Evolutionary conservation across 73 alveolate species (phyloP), one percentile per base, ranked within the genome.

Genomic region (Stentor coeruleus): DNA sequence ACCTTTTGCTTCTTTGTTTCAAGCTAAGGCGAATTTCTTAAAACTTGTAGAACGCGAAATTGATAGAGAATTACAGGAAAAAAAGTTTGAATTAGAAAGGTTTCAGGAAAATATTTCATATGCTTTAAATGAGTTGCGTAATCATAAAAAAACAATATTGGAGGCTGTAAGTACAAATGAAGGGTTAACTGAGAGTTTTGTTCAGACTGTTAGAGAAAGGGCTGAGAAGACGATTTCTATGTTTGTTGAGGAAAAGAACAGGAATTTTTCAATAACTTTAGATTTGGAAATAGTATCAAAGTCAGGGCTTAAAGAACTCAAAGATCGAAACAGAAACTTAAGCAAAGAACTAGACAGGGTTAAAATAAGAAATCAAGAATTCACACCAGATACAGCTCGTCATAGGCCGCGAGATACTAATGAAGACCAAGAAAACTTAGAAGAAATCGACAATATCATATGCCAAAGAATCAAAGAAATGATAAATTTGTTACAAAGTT

Each of bases 331-430:
- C 79, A 20, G 37, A 20, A 28, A 14, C 1, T 2, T 66, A 26
- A 14, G n/a, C 14, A 66, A 26, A 66, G 79, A 66, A 66, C 37
- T 20, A 20, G 79, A 66, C 15, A 20, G 79, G 33, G 49, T 66
- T 28, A 66, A 66, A 66, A 66, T 66, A 40, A 37, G 39, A 31
- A 66, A 20, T 33, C 26, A 14, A 2, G 79, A 66, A 31, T 66
- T 20, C 41, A 66, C 79, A 20, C 79, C 79, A 66, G 79, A 66
- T 33, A 66, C 79, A 0, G 79, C 79, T 11, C n/a, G 79, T 1
- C 79, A 20, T 1, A 66, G 33, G 41, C 79, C 79, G n/a, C 20
- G 37, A 33, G 40, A 20, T 66, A 28, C 79, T 1, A 20, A 57
- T 57, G 28, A 57, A 20, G 73, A 57, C 73, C 73, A 57, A 57